Conservation (phyloP, 2,329 filamentous ascomycete genomes). For the Penicillium janthinellum region DNA sequence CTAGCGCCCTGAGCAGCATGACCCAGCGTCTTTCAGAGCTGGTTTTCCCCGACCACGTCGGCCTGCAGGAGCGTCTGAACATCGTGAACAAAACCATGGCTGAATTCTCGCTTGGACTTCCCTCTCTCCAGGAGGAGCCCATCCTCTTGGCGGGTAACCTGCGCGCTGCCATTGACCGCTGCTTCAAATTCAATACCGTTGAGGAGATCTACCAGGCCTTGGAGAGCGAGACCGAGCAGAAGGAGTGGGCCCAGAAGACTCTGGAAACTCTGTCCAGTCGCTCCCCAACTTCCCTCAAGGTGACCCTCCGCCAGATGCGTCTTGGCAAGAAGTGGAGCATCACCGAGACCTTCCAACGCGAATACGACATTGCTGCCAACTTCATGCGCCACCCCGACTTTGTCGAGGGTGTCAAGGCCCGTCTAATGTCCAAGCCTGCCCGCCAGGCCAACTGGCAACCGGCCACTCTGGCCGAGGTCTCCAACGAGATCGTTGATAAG, state of each 20-base stretch:
- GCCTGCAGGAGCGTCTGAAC: constrained; percentile 62
- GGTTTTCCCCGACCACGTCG: constrained; percentile 77
- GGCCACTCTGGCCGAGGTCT: constrained; percentile 68
- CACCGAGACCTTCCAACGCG: constrained; percentile 77
- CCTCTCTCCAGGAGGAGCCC: constrained; percentile 60
- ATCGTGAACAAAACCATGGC: constrained; percentile 86
- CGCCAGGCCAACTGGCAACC: constrained; percentile 75
- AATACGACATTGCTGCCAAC: constrained; percentile 77
- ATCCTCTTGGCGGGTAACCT: constrained; percentile 69
- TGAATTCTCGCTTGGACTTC: constrained; percentile 85
- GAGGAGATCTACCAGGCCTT: constrained; percentile 71
- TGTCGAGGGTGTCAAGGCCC: constrained; percentile 81
- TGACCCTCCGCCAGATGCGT: constrained; percentile 81
- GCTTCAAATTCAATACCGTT: constrained; percentile 70
- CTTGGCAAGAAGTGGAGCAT: constrained; percentile 77
- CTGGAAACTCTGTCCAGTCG: constrained; percentile 72
- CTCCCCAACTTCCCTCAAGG: constrained; percentile 84
- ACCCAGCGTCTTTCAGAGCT: constrained; percentile 87
- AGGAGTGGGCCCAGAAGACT: constrained; percentile 78
- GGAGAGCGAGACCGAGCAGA: constrained; percentile 55
- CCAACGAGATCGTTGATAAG: constrained; percentile 57
- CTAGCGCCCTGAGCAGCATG: constrained; percentile 76
- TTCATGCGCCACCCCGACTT: constrained; percentile 96
- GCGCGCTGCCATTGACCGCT: constrained; percentile 81
- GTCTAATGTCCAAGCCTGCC: constrained; percentile 71